Base-by-base conservation (phyloP, 805 yeast genomes). In the Wickerhamiella qilinensis region DNA sequence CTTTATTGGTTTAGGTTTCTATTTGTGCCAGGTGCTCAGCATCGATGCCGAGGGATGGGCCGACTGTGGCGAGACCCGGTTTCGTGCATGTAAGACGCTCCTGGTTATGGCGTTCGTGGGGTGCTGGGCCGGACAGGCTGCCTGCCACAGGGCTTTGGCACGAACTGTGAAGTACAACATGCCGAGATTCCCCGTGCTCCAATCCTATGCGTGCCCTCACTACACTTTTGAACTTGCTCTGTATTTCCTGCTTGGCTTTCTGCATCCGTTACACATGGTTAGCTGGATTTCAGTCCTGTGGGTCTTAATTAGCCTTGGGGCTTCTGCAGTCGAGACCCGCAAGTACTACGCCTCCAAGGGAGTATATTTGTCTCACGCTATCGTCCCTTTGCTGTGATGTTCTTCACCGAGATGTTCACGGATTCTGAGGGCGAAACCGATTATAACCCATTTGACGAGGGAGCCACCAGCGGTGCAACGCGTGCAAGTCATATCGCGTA, bases 211-310 rank as follows among this genome's bases (percentile, higher is more conserved):
- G 3, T 71, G 77, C 44, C 77, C 84, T 0, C 85, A 77, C 52
- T 77, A 77, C 46, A 56, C 69, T 6, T 73, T 72, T 46, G 86
- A 77, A 49, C 55, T 73, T 4, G 33, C 61, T 20, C 60, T 77
- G 14, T 77, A 77, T 45, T 21, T 59, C 0, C 43, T 60, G 1
- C 27, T 57, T 1, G 43, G 43, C 17, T 8, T 43, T 5, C 32
- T 51, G 9, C 37, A 47, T 4, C 45, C 50, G 7, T 30, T 39
- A 8, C 36, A 25, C 11, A 24, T 38, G 11, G 46, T 49, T 3
- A 37, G 44, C 7, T 33, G 45, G 37, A 35, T 43, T 7, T 43
- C 54, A 6, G 30, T 48, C 2, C 35, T 48, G 15, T 60, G 64
- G 64, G 58, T 59, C 14, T 21, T 38, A 8, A 50, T 58, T 6